Evolutionary conservation across 2,329 filamentous ascomycete genomes (phyloP), one percentile per base, ranked within the genome.

Genomic region (Colletotrichum acutatum): DNA sequence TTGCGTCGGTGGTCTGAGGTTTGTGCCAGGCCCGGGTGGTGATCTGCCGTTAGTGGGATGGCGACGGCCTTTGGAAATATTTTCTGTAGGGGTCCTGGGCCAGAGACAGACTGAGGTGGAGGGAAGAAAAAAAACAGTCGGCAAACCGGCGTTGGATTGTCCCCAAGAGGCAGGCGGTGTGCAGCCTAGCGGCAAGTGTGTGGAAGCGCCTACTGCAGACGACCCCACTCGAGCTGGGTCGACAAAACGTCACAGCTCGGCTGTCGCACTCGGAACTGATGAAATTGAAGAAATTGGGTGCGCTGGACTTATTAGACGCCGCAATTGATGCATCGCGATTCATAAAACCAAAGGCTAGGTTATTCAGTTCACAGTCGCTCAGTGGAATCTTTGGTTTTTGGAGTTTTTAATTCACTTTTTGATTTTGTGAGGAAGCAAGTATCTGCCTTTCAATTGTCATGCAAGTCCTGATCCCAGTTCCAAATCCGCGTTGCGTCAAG

Each of bases 51-150:
- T 68, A 58, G 60, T 73, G 53, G 63, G 63, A 46, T 56, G 30
- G 57, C 61, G 34, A 30, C 54, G 22, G 53, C 32, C 54, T 62
- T 34, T 65, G 56, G 67, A 75, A 76, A 76, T 75, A 74, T 72
- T 76, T 76, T 76, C 71, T 72, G 68, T 37, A 72, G 30, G 59
- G 65, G 61, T 52, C 63, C 53, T 30, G 12, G 6, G 6, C 53
- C 28, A 57, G 53, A 49, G 42, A 49, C 42, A 11, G 42, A 8
- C 42, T 19, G 32, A 12, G 32, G 32, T 34, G 42, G 19, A n/a
- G 16, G 42, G 42, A n/a, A 49, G 7, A 24, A 59, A 68, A 72
- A 75, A 71, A 75, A 74, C 46, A 52, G 46, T 58, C 59, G 62
- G 66, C 64, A 37, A 53, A 58, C 49, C 54, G 32, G 56, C 37